Evolutionary conservation across 345 rosid genomes (phyloP), one percentile per base, ranked within the genome.

Genomic region (Heritiera fomes): DNA sequence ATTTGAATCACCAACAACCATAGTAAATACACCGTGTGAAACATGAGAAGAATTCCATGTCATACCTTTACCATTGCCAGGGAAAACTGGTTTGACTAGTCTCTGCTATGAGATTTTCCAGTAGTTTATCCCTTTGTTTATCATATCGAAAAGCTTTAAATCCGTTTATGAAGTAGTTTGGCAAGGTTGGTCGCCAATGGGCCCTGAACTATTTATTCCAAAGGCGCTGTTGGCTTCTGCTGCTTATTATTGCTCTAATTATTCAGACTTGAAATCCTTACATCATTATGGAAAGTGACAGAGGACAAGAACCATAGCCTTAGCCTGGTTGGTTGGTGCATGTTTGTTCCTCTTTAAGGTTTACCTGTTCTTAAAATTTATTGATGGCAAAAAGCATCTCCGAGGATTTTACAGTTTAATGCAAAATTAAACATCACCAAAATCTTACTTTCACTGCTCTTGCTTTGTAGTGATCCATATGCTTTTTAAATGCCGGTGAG

Each of bases 161-260:
- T 5, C 11, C 43, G 61, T 45, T 52, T 7, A 69, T 6, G 20
- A 71, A 18, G 58, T 7, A 1, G 60, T 72, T 75, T 7, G 78
- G 75, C 64, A 17, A 46, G 71, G 78, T 46, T 74, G 80, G 82
- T 55, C 45, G 52, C 40, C 62, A 4, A 13, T 74, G 77, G 82
- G 55, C n/a, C 84, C 80, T 20, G 64, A 12, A n/a, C 52, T 30
- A 79, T 76, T 81, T 32, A 79, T 63, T 77, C 74, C 52, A 78
- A 4, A 41, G 67, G 62, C 2, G 1, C 61, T 79, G 18, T 50
- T 1, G 55, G 55, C 55, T 50, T 66, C 53, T 61, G 62, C 62
- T 47, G 58, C 55, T 12, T 50, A 2, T 50, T 49, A 12, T 12
- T 30, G 65, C 64, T 38, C 18, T 30, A 56, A 38, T 62, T 9